A percentile compares a stretch with the other conserved stretches of the same genome.
These are phyloP conservation scores for Gastrolobium bilobum DNA, from an alignment of 306 rosid genomes.

Conservation along the genomic window DNA sequence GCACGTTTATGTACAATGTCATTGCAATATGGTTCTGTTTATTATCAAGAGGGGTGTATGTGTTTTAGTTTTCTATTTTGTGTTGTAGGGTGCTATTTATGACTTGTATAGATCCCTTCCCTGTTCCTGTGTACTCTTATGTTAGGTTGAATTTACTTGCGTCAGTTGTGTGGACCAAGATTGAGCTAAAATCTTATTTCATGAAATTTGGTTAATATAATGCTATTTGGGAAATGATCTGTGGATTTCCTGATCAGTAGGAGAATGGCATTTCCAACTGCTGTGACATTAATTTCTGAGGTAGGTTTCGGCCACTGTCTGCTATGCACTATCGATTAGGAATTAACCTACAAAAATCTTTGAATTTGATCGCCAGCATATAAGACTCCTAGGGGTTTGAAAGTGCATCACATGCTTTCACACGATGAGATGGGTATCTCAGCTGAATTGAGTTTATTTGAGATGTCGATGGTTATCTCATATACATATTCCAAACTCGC, in stretches of 20 bases:
- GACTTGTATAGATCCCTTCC: too few species aligned
- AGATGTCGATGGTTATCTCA: slow-evolving; percentile 9
- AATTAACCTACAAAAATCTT: not conserved
- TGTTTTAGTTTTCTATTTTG: too few species aligned
- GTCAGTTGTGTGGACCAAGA: not conserved
- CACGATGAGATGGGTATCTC: not conserved
- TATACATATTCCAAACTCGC: not conserved
- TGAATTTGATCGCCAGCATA: not conserved
- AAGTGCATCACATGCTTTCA: slow-evolving; percentile 5
- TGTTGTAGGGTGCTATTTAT: too few species aligned
- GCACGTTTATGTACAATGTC: not conserved
- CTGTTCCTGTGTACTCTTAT: too few species aligned
- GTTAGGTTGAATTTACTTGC: too few species aligned
- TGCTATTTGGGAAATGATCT: not conserved
- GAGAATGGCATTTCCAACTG: slow-evolving; percentile 8
- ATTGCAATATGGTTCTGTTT: not conserved
- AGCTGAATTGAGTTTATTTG: not conserved
- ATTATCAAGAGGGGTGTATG: too few species aligned
- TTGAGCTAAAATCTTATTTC: not conserved
- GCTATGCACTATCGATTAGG: not conserved
- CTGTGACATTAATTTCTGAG: not conserved
- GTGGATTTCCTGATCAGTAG: not conserved
- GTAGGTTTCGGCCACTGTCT: not conserved
- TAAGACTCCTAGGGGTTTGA: not conserved
- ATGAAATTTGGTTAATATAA: not conserved